Conservation (phyloP, 2,329 filamentous ascomycete species). For the Dothistroma pini region DNA sequence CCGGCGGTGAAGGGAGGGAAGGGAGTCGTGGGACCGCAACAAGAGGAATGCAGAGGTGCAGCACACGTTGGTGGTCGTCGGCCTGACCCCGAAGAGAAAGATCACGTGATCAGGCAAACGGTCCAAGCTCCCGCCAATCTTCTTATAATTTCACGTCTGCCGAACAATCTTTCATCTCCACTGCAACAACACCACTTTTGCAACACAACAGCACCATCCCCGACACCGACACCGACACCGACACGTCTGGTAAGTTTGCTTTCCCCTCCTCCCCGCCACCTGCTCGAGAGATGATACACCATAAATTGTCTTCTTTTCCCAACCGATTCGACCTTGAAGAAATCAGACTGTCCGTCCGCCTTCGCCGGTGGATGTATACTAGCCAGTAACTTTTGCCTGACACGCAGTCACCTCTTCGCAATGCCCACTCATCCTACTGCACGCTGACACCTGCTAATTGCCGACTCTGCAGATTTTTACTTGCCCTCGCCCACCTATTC, state of each 20-base stretch:
- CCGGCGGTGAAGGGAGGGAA: neutral
- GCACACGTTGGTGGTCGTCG: no score
- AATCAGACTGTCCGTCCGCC: conserved; percentile 63
- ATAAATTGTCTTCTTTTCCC: conserved; percentile 78
- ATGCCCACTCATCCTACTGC: conserved; percentile 10
- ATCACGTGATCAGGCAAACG: no score
- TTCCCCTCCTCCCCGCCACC: neutral
- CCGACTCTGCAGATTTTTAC: neutral
- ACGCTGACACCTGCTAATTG: conserved; percentile 9
- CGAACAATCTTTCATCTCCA: neutral
- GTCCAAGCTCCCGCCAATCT: no score
- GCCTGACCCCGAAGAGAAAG: no score
- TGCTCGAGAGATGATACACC: conserved; percentile 66
- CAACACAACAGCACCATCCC: no score
- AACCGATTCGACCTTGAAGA: conserved; percentile 86
- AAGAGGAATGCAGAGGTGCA: no score
- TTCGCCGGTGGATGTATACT: conserved; percentile 72
- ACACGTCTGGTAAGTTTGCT: conserved; percentile 1
- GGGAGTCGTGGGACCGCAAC: neutral
- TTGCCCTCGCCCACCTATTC: neutral
- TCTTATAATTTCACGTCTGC: neutral
- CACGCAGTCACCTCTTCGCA: conserved; percentile 27
- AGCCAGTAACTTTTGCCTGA: conserved; percentile 88
- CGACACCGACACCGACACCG: conserved; percentile 6
- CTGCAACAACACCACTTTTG: conserved; percentile 2